Evolutionary conservation across 352 stramenopile genomes (phyloP), one percentile per base, ranked within the genome.

Genomic region (Phytophthora ramorum): DNA sequence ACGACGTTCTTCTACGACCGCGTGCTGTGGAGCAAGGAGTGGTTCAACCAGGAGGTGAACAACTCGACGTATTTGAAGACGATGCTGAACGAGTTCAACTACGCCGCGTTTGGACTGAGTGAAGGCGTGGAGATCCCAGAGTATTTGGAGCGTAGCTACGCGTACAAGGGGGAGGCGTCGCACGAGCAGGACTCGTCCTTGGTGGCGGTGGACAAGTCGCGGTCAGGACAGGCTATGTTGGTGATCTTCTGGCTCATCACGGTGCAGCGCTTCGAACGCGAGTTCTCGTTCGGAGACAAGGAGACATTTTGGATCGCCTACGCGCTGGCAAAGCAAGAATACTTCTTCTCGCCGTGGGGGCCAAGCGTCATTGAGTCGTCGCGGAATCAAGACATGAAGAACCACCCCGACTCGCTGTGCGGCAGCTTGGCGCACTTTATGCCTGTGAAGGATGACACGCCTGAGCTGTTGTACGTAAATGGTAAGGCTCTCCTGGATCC

Each of bases 171-270:
- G 3, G 63, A 80, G 45, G 76, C 77, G 2, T 81, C 71, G 43
- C 83, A 90, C 52, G 81, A 90, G 28, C 72, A 82, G 64, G 74
- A 88, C 60, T 88, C 82, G 66, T 91, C 81, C 13, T 76, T 91
- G 35, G 69, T 91, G 10, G 49, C 78, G 9, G 58, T 89, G 26
- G 63, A 83, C 47, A 83, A 83, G 45, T 66, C 71, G 8, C 58
- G 71, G 7, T 54, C 67, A 0, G 71, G 67, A 2, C 47, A 73
- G 24, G 76, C 76, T 0, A 70, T 85, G 63, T 46, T 78, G 5
- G 68, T 90, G 14, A 67, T 90, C 32, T 86, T 79, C 68, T 85
- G 79, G 66, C 69, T 90, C 13, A 76, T 87, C 51, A 78, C 65
- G 1, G 57, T 86, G 46, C 71, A 79, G 46, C 71, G 78, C 5